phyloP scores from a whole-genome alignment of 495 filamentous ascomycete species.

The Aspergillus hancockii region DNA sequence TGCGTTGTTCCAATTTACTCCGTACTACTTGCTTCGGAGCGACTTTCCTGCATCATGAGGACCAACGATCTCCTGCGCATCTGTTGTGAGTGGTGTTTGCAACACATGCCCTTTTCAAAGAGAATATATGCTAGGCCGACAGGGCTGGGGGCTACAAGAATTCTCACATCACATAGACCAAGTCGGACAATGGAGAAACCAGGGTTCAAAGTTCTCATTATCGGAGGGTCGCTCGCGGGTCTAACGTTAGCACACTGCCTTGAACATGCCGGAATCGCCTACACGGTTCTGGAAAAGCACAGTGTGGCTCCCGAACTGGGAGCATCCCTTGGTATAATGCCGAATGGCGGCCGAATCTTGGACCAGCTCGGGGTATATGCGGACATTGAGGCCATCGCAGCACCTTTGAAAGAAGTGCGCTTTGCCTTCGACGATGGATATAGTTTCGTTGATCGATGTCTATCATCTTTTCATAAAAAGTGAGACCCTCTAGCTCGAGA shows the following conservation, averaged over 20 bases:
- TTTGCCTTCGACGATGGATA: conserved; percentile 20
- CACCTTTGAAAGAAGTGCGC: conserved; percentile 16
- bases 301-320: conserved; percentile 40
- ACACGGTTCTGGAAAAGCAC: conserved; percentile 48
- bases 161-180: neutral
- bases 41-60: no score
- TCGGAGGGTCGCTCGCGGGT: neutral
- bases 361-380: conserved; percentile 51
- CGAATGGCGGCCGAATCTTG: conserved; percentile 41
- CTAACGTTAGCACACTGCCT: conserved; percentile 41
- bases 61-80: no score
- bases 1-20: no score
- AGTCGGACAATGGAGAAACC: neutral
- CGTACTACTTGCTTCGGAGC: no score
- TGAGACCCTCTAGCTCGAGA: conserved; percentile 6
- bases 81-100: no score
- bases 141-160: no score
- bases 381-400: conserved; percentile 18
- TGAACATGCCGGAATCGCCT: conserved; percentile 44
- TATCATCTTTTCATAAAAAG: conserved; percentile 2
- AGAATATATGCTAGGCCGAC: no score
- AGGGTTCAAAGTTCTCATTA: neutral
- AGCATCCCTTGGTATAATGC: conserved; percentile 34
- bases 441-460: conserved; percentile 13
- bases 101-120: no score